Base-by-base conservation (phyloP, 208 protist genomes). In the Trypanosoma theileri region DNA sequence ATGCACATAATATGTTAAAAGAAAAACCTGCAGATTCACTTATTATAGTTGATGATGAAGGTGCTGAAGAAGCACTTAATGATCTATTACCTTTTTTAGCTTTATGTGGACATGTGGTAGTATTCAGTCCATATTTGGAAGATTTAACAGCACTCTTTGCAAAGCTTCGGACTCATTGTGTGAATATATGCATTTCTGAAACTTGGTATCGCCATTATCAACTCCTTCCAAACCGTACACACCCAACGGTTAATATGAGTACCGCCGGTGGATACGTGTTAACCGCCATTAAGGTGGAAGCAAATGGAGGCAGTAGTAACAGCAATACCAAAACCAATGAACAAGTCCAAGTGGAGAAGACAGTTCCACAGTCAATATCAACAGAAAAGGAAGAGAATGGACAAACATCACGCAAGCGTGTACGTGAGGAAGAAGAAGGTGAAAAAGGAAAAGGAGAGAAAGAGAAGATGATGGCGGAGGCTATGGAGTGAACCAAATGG, bases 131-230 rank as follows among this genome's bases (percentile, higher is more conserved):
- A 0, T 97, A 88, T 55, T 76, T 94, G 11, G 85, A 94, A 54
- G 86, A 95, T 45, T 70, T 96, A 24, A 87, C 81, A 0, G 59
- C 42, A 0, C 70, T 94, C 21, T 96, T 93, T 57, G 26, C 60
- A 21, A 67, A 61, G 57, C 70, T 98, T 41, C 82, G 88, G 17
- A 70, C 61, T 22, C 74, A 91, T 22, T 92, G 85, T 65, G 80
- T 94, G 3, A 95, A 97, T 67, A 77, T 97, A 35, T 79, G 83
- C 53, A 85, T 98, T 48, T 89, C 77, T 2, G 94, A 98, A 69
- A 97, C 92, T 52, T 98, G 92, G 92, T 96, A 92, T 75, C 82
- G 96, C 16, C 85, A 96, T 69, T 89, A 98, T 58, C 96, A 98
- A 75, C 85, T 98, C 12, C 85, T 98, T 17, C 89, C 91, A 4